Evolutionary conservation across 805 yeast genomes (phyloP).

Genomic region (Cyberlindnera americana): DNA sequence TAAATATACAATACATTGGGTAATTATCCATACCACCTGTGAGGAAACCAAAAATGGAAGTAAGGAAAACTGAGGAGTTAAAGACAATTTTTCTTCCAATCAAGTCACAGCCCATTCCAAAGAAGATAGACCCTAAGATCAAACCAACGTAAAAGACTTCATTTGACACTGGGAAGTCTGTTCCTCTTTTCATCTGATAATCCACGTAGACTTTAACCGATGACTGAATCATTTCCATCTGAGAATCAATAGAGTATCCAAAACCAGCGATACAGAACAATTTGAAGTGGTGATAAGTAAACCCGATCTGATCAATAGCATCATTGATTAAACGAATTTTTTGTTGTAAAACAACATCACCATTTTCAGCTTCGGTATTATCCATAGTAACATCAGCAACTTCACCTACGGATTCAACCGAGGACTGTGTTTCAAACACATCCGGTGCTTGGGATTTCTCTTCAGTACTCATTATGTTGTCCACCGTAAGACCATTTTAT

Average conservation of each 20-base stretch:
- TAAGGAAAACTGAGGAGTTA: constrained; percentile 42
- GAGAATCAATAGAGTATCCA: constrained; percentile 51
- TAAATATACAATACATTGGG: constrained; percentile 46
- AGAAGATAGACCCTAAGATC: constrained; percentile 44
- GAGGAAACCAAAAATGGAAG: constrained; percentile 44
- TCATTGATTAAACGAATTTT: constrained; percentile 46
- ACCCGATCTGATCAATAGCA: constrained; percentile 59
- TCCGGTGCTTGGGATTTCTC: not conserved
- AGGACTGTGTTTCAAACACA: not conserved
- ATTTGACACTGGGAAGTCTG: constrained; percentile 39
- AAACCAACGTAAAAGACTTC: constrained; percentile 47
- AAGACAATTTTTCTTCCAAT: constrained; percentile 50
- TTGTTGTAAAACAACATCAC: constrained; percentile 20
- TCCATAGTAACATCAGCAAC: constrained; percentile 1
- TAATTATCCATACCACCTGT: constrained; percentile 46
- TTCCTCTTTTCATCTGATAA: constrained; percentile 38
- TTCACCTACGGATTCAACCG: not conserved
- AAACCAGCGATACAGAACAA: constrained; percentile 47
- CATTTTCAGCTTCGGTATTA: constrained; percentile 29
- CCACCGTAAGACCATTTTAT: not conserved
- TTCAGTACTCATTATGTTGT: not conserved
- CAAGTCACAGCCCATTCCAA: constrained; percentile 50
- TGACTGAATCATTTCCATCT: constrained; percentile 44
- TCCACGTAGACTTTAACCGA: constrained; percentile 43
- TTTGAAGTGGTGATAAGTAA: constrained; percentile 49